A percentile compares a stretch with the other conserved stretches of the same genome.
These are phyloP conservation scores for Fraxinus platypoda DNA, from an alignment of 305 asterid species.

Conservation along the genomic window DNA sequence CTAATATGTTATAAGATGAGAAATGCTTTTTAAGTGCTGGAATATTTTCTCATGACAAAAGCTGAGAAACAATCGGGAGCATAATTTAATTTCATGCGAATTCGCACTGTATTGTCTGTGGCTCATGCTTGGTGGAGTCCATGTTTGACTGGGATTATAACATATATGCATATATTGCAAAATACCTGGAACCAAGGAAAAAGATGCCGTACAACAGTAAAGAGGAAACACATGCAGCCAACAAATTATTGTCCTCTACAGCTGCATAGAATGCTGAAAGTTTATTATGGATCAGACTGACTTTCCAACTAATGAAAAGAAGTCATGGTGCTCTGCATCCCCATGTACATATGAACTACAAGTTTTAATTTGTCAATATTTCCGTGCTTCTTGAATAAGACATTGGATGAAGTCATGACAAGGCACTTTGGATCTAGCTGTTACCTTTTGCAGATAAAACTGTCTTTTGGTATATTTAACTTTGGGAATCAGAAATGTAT, in stretches of 20 bases:
- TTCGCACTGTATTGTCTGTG: neutral
- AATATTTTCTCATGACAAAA: neutral
- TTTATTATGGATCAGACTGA: neutral
- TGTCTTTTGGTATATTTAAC: neutral
- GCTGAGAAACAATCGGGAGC: neutral
- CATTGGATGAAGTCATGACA: neutral
- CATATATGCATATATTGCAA: neutral
- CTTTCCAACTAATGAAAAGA: neutral
- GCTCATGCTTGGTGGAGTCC: neutral
- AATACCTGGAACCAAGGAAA: neutral
- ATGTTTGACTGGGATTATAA: neutral
- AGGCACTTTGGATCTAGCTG: neutral
- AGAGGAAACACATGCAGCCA: neutral
- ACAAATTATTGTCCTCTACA: neutral
- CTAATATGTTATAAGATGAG: neutral
- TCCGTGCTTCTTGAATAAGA: conserved; percentile 3
- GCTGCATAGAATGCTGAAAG: neutral
- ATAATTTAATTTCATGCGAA: neutral
- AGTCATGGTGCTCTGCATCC: neutral
- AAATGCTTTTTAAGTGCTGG: neutral
- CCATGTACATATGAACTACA: neutral
- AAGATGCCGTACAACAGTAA: neutral
- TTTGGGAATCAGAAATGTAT: neutral
- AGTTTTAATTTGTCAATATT: neutral
- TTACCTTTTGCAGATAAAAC: neutral